Evolutionary conservation across 2,329 filamentous ascomycete genomes (phyloP), one percentile per base, ranked within the genome.

Genomic region (Fonsecaea erecta): DNA sequence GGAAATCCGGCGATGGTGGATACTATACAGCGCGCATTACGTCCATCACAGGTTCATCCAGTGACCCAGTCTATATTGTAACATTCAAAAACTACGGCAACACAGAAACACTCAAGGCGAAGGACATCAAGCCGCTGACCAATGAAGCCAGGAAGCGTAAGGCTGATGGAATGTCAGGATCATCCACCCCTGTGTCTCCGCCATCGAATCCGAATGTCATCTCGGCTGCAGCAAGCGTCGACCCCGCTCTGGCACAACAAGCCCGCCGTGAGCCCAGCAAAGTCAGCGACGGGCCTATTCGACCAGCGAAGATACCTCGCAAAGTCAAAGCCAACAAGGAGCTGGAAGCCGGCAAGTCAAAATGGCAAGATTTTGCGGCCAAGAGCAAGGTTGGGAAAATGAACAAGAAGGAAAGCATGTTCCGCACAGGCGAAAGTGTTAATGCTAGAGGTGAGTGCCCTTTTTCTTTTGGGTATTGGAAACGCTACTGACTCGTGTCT

Each of bases 11-110:
- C 61, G 95, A 99, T 78, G 92, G 91, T 74, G 86, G 86, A 26
- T 97, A 93, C 80, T 98, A 98, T 80, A 90, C 92, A 52, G 95
- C 93, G 48, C 89, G 92, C 73, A 96, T 99, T 77, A 94, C 92
- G 58, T 93, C 91, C 59, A 93, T 97, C 73, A 97, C 94, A 24
- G 95, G 95, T 64, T 97, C 93, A 8, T 89, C 90, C n/a, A 90
- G 88, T 51, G 91, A 92, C 59, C 94, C 93, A 37, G 91, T 97
- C 69, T 99, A 97, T 77, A 90, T 92, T 54, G 93, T 99, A 77
- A 95, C 91, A 72, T 99, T 98, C 83, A 94, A 96, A 80, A 91
- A 88, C 73, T 98, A 98, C 80, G 69, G 69, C 35, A 92, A 86
- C 24, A 92, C 90, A 52, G 93, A 97, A 78, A 95, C 91, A 35